Percentiles rank a stretch among this genome's conserved stretches.
Evolutionary conservation across 495 filamentous ascomycete genomes (phyloP).

Genomic region (Talaromyces thailandensis): DNA sequence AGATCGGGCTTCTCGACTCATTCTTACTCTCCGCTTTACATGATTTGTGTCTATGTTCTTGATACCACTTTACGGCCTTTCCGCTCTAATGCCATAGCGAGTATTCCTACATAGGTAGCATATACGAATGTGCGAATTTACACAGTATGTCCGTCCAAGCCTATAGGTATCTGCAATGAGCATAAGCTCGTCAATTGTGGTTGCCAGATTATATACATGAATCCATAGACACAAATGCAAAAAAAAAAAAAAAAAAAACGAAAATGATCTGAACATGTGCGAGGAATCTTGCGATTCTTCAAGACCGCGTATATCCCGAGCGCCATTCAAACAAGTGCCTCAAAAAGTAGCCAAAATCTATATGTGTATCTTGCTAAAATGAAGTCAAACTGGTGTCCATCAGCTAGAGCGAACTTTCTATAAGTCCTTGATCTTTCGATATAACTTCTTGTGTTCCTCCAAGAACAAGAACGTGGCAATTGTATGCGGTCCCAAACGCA

Average conservation of each 20-base stretch:
- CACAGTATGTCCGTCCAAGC: not conserved
- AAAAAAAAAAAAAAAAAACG: not conserved
- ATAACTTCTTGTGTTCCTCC: conserved; percentile 62
- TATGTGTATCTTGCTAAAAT: not conserved
- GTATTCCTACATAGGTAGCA: not conserved
- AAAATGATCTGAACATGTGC: conserved; percentile 9
- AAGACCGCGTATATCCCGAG: conserved; percentile 10
- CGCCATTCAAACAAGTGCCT: conserved; percentile 9
- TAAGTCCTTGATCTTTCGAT: conserved; percentile 37
- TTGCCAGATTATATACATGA: not conserved
- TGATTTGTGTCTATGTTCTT: not conserved
- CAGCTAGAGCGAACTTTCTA: conserved; percentile 7
- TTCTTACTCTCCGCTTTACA: not conserved
- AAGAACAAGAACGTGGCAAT: conserved; percentile 92
- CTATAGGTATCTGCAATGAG: not conserved
- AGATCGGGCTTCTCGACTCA: not conserved
- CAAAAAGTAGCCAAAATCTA: conserved; percentile 2
- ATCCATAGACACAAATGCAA: not conserved
- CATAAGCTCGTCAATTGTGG: not conserved
- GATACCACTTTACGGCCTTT: not conserved
- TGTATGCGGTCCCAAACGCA: conserved; percentile 86
- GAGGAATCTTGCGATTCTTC: conserved; percentile 10
- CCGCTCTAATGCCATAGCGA: not conserved
- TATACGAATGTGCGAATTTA: not conserved
- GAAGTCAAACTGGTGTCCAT: no score